phyloP scores from a whole-genome alignment of 1,284 basidiomycete genomes.

The Termitomyces sp. region DNA sequence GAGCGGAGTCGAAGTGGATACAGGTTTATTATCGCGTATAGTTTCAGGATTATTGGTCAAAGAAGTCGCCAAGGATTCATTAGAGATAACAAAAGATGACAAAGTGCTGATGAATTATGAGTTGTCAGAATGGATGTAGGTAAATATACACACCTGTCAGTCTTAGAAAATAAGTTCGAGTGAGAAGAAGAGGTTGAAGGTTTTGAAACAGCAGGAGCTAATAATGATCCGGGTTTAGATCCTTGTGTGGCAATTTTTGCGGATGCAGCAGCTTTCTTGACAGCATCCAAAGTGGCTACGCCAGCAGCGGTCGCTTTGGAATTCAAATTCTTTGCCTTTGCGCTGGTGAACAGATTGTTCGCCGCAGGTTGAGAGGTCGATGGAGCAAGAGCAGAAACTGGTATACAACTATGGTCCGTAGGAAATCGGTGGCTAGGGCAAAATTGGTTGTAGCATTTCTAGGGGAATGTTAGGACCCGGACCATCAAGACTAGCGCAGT shows the following conservation, averaged over 20 bases:
- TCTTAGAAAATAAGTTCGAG: slow-evolving; percentile 54
- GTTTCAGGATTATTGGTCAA: slow-evolving; percentile 15
- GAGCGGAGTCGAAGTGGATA: slow-evolving; percentile 26
- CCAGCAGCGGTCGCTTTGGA: slow-evolving; percentile 35
- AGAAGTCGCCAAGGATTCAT: slow-evolving; percentile 19
- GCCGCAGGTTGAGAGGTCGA: slow-evolving; percentile 17
- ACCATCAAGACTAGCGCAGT: neutral
- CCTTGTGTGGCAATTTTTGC: slow-evolving; percentile 13
- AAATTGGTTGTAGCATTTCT: slow-evolving; percentile 68
- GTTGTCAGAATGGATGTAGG: slow-evolving; percentile 37
- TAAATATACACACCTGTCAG: slow-evolving; percentile 58
- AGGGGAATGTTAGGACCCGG: neutral
- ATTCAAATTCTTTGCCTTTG: slow-evolving; percentile 27
- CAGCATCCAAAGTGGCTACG: slow-evolving; percentile 40
- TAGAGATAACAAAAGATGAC: slow-evolving; percentile 22
- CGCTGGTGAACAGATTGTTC: slow-evolving; percentile 18
- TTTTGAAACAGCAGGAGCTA: slow-evolving; percentile 18
- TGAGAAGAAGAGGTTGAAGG: slow-evolving; percentile 17
- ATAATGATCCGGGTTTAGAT: slow-evolving; percentile 15
- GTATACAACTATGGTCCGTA: slow-evolving; percentile 53
- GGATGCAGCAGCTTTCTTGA: slow-evolving; percentile 31
- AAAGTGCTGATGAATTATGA: slow-evolving; percentile 56
- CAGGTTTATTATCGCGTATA: slow-evolving; percentile 17
- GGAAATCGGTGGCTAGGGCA: slow-evolving; percentile 74
- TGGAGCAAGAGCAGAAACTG: slow-evolving; percentile 19